Evolutionary conservation across 257 asterid genomes (phyloP), one percentile per base, ranked within the genome.

Genomic region (Sherardia arvensis): DNA sequence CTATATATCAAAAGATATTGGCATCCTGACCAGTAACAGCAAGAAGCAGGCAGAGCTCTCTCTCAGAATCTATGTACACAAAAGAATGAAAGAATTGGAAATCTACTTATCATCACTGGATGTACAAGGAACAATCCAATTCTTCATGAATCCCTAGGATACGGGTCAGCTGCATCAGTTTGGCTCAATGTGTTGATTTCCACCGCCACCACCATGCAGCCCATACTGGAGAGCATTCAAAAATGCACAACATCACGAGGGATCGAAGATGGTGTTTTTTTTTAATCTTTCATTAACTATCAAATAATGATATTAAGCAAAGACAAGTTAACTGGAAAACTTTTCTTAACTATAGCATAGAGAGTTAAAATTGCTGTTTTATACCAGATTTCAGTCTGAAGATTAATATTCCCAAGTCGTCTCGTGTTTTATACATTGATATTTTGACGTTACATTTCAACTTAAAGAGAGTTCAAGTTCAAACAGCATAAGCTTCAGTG

Each of bases 11-110:
- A 5, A 43, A 23, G 36, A 20, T 32, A 15, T 26, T 25, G 18
- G 15, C 55, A 28, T n/a, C 59, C 18, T 47, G 8, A 38, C 29
- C 45, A 29, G 21, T 4, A 64, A 30, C 18, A 8, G 48, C 7
- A n/a, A 48, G 30, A n/a, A 62, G 22, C 66, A 26, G 11, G 11
- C 27, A 63, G 21, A 28, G 27, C 29, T 18, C 17, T 47, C 38
- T 3, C 23, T 38, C 47, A 3, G 8, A 63, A 48, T 11, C 20
- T 48, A 33, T 64, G 47, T 48, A 64, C 59, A 64, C 21, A 30
- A 29, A 56, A 64, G 32, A 64, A 64, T 64, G 51, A 29, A 49
- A 29, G 47, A 64, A 64, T 64, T 7, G 53, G 14, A 48, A 29
- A 64, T 5, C 68, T 36, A 21, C 12, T 18, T n/a, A n/a, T n/a